Conservation (phyloP, 106 monocot species). For the Acorus calamus region DNA sequence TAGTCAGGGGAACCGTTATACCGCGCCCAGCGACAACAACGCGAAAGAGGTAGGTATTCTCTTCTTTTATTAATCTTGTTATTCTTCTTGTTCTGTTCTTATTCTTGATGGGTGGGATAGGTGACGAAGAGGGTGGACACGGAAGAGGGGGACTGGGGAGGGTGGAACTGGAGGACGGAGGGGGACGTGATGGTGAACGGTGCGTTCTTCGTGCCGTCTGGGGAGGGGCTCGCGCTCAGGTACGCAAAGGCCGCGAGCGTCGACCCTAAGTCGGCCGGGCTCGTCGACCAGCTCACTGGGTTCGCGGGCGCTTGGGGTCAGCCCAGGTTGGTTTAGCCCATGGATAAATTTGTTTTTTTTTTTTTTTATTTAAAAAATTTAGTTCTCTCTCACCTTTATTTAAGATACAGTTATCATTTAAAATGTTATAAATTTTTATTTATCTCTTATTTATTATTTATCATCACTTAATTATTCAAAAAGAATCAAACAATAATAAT, state of each 20-base stretch:
- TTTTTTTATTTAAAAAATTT: too few relatives aligned
- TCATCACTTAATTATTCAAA: too few relatives aligned
- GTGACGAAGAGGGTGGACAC: constrained; percentile 70
- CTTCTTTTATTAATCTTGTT: neutral
- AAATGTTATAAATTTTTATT: too few relatives aligned
- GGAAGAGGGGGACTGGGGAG: constrained; percentile 39
- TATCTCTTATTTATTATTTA: too few relatives aligned
- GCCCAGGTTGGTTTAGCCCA: neutral
- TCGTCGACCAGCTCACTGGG: constrained; percentile 34
- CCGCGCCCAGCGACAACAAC: constrained; percentile 31
- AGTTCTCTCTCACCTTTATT: too few relatives aligned
- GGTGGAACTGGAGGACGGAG: constrained; percentile 91
- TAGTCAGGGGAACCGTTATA: constrained; percentile 66
- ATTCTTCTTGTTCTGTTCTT: neutral
- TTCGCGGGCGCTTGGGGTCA: constrained; percentile 26
- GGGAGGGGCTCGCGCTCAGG: constrained; percentile 29
- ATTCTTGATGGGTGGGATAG: neutral
- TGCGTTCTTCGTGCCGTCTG: constrained; percentile 89
- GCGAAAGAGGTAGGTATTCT: constrained; percentile 29
- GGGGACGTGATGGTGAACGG: constrained; percentile 84
- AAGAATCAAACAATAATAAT: too few relatives aligned
- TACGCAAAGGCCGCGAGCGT: constrained; percentile 33
- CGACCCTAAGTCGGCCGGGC: constrained; percentile 28
- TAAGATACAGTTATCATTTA: too few relatives aligned
- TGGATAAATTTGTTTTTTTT: neutral